Percentiles rank a stretch among this genome's conserved stretches.
phyloP scores from a whole-genome alignment of 192 early-diverging fungal genomes.

The Cladochytrium replicatum region DNA sequence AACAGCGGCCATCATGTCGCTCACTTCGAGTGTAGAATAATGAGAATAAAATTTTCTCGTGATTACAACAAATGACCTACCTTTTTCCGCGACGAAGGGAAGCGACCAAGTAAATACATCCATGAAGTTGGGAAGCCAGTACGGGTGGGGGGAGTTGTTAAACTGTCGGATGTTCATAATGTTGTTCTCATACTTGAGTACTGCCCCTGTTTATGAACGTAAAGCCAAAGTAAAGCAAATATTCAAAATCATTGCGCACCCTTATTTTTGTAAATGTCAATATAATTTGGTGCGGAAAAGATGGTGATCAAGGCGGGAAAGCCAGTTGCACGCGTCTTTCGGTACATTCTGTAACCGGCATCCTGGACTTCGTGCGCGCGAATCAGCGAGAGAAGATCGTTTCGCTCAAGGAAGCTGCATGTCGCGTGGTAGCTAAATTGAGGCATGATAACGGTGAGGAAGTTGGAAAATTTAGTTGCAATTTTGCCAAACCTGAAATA shows the following conservation, averaged over 20 bases:
- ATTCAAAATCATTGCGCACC: background rate
- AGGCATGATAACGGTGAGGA: background rate
- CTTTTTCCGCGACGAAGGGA: slow-evolving; percentile 81
- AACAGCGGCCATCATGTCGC: slow-evolving; percentile 79
- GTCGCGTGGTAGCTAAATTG: slow-evolving; percentile 17
- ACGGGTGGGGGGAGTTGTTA: slow-evolving; percentile 65
- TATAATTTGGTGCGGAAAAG: slow-evolving; percentile 32
- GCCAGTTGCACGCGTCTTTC: slow-evolving; percentile 13
- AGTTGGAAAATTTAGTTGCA: background rate
- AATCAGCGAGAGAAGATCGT: slow-evolving; percentile 26
- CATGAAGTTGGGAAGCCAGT: slow-evolving; percentile 87
- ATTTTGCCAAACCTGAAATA: slow-evolving; percentile 11
- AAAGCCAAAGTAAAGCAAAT: slow-evolving; percentile 2
- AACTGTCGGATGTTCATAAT: slow-evolving; percentile 84
- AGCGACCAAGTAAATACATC: slow-evolving; percentile 81
- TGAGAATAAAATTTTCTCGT: background rate
- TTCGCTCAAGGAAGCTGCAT: slow-evolving; percentile 26
- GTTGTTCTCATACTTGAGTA: slow-evolving; percentile 81
- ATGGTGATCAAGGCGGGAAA: slow-evolving; percentile 25
- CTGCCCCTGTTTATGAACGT: slow-evolving; percentile 28
- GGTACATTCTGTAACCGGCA: slow-evolving; percentile 25
- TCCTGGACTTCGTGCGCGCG: slow-evolving; percentile 35
- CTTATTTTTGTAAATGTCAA: slow-evolving; percentile 17
- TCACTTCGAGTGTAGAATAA: slow-evolving; percentile 38
- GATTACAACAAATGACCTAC: slow-evolving; percentile 22